Evolutionary conservation across 2,329 filamentous ascomycete genomes (phyloP).

Genomic region (Trichophyton mentagrophytes): DNA sequence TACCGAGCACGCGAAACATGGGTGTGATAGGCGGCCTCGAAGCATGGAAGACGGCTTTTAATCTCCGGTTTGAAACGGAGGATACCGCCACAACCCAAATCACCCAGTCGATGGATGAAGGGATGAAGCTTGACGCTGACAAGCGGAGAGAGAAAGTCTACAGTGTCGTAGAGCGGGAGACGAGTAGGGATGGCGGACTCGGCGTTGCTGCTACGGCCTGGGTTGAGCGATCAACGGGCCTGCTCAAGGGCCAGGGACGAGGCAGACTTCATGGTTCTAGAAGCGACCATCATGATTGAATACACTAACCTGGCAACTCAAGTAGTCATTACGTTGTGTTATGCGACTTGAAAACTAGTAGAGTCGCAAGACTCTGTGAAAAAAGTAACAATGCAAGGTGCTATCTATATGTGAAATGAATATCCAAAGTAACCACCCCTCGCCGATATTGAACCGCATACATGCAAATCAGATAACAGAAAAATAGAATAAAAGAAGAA

Average conservation of each 20-base stretch:
- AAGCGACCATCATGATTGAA: constrained; percentile 5
- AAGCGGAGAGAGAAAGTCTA: constrained; percentile 39
- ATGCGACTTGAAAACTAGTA: no score
- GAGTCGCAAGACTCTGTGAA: not conserved
- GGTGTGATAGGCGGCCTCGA: constrained; percentile 13
- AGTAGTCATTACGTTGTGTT: no score
- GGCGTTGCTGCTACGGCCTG: constrained; percentile 36
- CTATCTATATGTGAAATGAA: not conserved
- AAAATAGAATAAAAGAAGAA: not conserved
- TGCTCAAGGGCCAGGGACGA: constrained; percentile 35
- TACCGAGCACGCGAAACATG: constrained; percentile 42
- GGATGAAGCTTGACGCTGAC: not conserved
- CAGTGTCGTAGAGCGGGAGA: constrained; percentile 48
- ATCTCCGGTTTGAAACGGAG: not conserved
- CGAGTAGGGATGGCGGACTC: constrained; percentile 33
- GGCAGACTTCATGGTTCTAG: constrained; percentile 18
- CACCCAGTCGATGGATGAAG: not conserved
- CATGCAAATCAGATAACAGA: not conserved
- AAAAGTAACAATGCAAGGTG: not conserved
- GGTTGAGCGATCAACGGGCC: constrained; percentile 39
- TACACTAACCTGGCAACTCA: not conserved
- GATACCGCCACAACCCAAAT: not conserved
- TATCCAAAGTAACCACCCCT: constrained; percentile 2
- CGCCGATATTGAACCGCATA: not conserved
- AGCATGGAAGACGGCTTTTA: constrained; percentile 33